Percentiles rank a stretch among this genome's conserved stretches.
phyloP scores from a whole-genome alignment of 2,329 filamentous ascomycete species.

The Scytalidium lignicola region DNA sequence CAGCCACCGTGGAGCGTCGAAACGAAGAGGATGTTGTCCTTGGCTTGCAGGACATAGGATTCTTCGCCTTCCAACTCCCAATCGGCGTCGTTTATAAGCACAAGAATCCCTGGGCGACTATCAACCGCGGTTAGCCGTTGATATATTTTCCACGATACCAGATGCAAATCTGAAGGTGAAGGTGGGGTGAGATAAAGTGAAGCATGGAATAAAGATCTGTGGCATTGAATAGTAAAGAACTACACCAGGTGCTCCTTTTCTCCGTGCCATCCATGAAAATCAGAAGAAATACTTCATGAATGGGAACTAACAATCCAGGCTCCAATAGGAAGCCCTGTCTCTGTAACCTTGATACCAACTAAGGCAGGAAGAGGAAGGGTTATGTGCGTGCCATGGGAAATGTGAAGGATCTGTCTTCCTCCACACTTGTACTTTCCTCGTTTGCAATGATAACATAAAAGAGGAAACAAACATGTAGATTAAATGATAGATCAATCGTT shows the following conservation, averaged over 20 bases:
- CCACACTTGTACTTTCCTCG: not conserved
- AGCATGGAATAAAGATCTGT: not conserved
- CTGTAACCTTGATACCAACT: no score
- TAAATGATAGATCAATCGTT: no score
- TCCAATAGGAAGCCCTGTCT: no score
- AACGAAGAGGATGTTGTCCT: conserved; percentile 91
- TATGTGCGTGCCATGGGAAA: not conserved
- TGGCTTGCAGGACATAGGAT: conserved; percentile 72
- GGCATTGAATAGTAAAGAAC: not conserved
- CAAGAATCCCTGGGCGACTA: conserved; percentile 90
- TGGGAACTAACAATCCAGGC: no score
- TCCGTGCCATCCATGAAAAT: no score
- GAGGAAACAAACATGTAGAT: no score
- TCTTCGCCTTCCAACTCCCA: conserved; percentile 98
- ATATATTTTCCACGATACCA: not conserved
- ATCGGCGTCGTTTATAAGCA: conserved; percentile 95
- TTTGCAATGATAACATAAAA: not conserved
- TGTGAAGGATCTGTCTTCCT: conserved; percentile 1
- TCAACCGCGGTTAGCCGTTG: not conserved
- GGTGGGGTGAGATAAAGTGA: not conserved
- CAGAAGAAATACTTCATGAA: no score
- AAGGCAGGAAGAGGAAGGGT: no score
- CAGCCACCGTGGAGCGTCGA: conserved; percentile 93
- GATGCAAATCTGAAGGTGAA: not conserved
- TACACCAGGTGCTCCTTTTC: not conserved